These are phyloP conservation scores for Termitomyces sp. DNA, from an alignment of 768 basidiomycete species.

Conservation along the genomic window DNA sequence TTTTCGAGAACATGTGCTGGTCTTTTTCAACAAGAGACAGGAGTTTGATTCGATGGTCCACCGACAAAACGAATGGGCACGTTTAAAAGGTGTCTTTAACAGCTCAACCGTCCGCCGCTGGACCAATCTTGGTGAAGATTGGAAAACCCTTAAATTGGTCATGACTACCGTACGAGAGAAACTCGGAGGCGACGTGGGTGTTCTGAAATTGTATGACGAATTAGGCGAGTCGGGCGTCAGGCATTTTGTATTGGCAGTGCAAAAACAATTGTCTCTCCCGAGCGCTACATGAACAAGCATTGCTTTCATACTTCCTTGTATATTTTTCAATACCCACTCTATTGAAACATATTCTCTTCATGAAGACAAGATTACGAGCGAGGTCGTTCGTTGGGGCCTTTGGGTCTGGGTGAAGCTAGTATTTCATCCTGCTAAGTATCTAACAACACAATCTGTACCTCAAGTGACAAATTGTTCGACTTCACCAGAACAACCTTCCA, in stretches of 20 bases:
- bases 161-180: constrained; percentile 42
- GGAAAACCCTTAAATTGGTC: constrained; percentile 45
- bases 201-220: constrained; percentile 32
- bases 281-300: not conserved
- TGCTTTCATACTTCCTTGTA: not conserved
- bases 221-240: not conserved
- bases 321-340: not conserved
- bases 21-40: constrained; percentile 47
- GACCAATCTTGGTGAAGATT: constrained; percentile 41
- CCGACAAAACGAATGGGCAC: constrained; percentile 24
- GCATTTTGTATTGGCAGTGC: not conserved
- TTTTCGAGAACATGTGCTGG: constrained; percentile 42
- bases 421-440: not conserved
- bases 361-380: not conserved
- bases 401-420: not conserved
- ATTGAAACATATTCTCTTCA: no score
- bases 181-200: constrained; percentile 44
- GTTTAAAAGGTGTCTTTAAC: constrained; percentile 43
- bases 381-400: not conserved
- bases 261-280: not conserved
- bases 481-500: no score
- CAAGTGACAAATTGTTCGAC: not conserved
- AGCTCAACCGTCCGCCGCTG: constrained; percentile 50
- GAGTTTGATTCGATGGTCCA: constrained; percentile 37
- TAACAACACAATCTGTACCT: constrained; percentile 1